Evolutionary conservation across 805 yeast genomes (phyloP), one percentile per base, ranked within the genome.

Genomic region (Ogataea nakhonphanomensis): DNA sequence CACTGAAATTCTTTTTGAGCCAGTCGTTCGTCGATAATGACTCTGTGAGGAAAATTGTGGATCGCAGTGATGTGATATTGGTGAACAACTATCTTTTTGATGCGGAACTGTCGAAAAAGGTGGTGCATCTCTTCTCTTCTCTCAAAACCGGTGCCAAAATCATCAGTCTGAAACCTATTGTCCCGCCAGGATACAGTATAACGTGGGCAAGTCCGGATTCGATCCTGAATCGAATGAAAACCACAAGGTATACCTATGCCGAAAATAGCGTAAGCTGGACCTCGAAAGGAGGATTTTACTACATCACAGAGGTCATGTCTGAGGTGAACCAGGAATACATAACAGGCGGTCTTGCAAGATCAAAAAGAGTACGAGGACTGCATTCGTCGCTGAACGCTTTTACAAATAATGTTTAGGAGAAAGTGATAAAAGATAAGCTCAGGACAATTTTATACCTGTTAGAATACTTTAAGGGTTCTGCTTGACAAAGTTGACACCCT

Each of bases 191-290:
- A 12, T 81, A 83, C 54, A 74, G 77, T 28, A 76, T 85, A 15
- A 66, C 76, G n/a, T 67, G 69, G 42, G 73, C 78, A 24, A 73
- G 74, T 44, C 58, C 70, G 10, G 76, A 69, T 12, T 71, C 78
- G 25, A 73, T 86, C 10, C 65, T 87, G 46, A 87, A 81, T 54
- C 70, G 80, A 51, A 67, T 88, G 41, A 66, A 66, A 30, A 88
- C 86, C 4, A 77, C 77, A 40, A 77, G 75, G 50, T 78, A 68
- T 46, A 73, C 74, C 54, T 81, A 88, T 49, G 80, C 76, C 12
- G 74, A 76, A 39, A 78, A 80, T 40, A 77, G 89, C 30, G 96
- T 90, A 7, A 84, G 95, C 33, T 89, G 97, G 97, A 88, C 96
- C 0, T 79, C 81, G 5, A 87, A 84, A 34, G 88, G 88, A 39